These are phyloP conservation scores for Creolimax fragrantissima DNA, from an alignment of 78 protist species.

Conservation along the genomic window DNA sequence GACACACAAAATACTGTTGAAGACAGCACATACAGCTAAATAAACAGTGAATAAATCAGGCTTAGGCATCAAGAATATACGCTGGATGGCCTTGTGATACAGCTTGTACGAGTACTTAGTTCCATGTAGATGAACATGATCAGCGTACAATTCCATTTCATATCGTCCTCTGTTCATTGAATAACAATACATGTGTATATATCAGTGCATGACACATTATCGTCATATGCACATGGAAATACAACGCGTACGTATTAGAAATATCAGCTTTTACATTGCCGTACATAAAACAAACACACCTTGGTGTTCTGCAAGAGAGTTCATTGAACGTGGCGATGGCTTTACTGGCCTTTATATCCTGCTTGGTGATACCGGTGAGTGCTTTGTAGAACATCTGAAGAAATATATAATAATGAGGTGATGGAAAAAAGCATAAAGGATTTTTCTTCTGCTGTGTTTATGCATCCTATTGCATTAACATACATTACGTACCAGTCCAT, in stretches of 20 bases:
- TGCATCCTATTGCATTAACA: no score
- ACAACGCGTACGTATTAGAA: no score
- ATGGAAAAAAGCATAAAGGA: no score
- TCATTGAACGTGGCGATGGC: neutral
- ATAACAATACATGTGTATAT: no score
- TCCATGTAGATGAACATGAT: neutral
- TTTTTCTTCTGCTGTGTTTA: no score
- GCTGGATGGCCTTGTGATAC: neutral
- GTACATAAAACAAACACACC: no score
- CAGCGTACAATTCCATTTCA: neutral
- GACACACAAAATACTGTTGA: no score
- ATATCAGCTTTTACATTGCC: no score
- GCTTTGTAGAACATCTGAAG: neutral
- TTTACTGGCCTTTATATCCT: neutral
- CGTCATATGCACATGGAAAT: no score
- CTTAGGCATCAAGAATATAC: neutral
- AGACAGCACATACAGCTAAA: neutral
- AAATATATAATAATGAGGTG: no score
- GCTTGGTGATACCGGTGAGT: neutral
- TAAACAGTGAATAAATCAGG: neutral
- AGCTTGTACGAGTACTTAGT: neutral
- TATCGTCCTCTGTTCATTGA: neutral
- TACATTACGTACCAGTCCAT: no score
- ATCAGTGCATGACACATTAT: no score
- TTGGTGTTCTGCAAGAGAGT: neutral